Base-by-base conservation (phyloP, 331 rosid species). In the Prunus yedoensis region DNA sequence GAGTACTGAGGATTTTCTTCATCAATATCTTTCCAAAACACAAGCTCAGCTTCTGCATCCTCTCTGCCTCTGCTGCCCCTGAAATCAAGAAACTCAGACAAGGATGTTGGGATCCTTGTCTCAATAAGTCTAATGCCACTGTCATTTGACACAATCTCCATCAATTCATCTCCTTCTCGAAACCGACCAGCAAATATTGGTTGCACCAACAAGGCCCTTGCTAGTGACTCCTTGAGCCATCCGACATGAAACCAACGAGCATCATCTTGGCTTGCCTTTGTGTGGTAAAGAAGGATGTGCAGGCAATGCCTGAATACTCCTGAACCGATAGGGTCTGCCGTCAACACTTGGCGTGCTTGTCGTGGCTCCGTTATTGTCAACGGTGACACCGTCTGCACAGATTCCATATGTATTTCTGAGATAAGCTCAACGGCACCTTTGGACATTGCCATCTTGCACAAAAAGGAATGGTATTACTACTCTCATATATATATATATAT, bases 171-270 rank as follows among this genome's bases (percentile, higher is more conserved):
- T n/a, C 27, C 71, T 21, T 27, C 76, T 0, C 72, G 78, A 3
- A 88, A 73, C 20, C 96, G 72, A 12, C 93, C 96, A 4, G 87
- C 85, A 1, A 90, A 81, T 4, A 90, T 9, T n/a, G 96, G 91
- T 9, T 86, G 59, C n/a, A 82, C 84, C 75, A 51, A 35, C 4
- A 90, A 12, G 0, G 80, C 87, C 68, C 21, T 79, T 11, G 78
- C 84, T 0, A 90, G 88, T 1, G 96, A 90, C 77, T 90, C 93
- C 77, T 75, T 85, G n/a, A 72, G 66, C 91, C 90, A 85, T 5
- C 96, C 89, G 7, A 87, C 89, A 21, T 86, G 72, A 43, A 58
- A 38, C 88, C 91, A 79, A 27, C 85, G 69, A 0, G 72, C 1
- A 4, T 74, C 84, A 1, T 79, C 84, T 3, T 71, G 60, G 0